phyloP scores from a whole-genome alignment of 176 grass and related monocot species.

The Thalia dealbata region DNA sequence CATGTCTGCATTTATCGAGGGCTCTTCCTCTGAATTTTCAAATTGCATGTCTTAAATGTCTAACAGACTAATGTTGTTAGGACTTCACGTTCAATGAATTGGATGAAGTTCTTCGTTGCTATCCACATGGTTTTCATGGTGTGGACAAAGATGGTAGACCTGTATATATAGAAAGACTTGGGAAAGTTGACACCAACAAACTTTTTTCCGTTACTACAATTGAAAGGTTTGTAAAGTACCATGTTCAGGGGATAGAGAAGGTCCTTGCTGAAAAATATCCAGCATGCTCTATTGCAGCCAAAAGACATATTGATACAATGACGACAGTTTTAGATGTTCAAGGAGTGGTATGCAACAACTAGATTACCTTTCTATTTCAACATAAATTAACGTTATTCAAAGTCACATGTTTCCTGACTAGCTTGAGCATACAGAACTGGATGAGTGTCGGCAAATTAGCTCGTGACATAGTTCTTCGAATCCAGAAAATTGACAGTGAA shows the following conservation, averaged over 20 bases:
- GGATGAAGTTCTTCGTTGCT: constrained; percentile 52
- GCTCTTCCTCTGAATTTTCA: not conserved
- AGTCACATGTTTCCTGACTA: not conserved
- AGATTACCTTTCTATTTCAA: constrained; percentile 3
- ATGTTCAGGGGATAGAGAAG: constrained; percentile 69
- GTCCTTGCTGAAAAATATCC: constrained; percentile 72
- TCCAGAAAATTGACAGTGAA: constrained; percentile 45
- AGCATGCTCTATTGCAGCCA: constrained; percentile 71
- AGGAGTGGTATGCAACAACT: constrained; percentile 63
- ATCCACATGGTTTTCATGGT: constrained; percentile 90
- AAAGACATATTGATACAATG: constrained; percentile 58
- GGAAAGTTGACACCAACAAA: constrained; percentile 74
- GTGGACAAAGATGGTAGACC: constrained; percentile 94
- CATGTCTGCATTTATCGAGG: not conserved
- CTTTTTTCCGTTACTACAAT: constrained; percentile 65
- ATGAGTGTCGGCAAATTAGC: constrained; percentile 36
- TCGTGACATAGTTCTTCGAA: constrained; percentile 30
- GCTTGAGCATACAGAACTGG: constrained; percentile 30
- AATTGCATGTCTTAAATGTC: not conserved
- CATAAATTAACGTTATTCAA: not conserved
- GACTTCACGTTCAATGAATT: constrained; percentile 70
- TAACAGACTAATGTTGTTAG: constrained; percentile 26
- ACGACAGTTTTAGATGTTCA: constrained; percentile 85
- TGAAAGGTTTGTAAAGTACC: constrained; percentile 84
- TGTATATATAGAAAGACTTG: constrained; percentile 73